A percentile compares a stretch with the other conserved stretches of the same genome.
These are phyloP conservation scores for Cardamine occulta DNA, from an alignment of 345 rosid genomes.

Conservation along the genomic window DNA sequence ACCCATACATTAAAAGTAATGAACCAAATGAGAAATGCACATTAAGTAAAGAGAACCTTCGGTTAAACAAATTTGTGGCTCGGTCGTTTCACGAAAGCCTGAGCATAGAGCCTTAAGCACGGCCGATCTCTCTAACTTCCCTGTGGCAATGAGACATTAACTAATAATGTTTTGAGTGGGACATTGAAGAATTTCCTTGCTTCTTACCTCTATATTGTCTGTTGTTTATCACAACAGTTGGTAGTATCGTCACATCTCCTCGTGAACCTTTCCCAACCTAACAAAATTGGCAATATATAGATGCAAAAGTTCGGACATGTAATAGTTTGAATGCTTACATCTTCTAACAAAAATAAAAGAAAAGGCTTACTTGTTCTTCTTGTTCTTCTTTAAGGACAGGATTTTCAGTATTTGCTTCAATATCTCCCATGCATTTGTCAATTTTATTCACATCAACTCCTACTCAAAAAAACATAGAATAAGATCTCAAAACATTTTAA, in stretches of 20 bases:
- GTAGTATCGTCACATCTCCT: constrained; percentile 95
- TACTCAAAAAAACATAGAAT: constrained; percentile 19
- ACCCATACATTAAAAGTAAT: not conserved
- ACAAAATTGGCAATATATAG: not conserved
- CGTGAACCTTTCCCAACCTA: constrained; percentile 90
- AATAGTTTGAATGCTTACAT: constrained; percentile 7
- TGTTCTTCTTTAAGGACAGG: constrained; percentile 79
- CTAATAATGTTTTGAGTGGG: not conserved
- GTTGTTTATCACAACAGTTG: constrained; percentile 87
- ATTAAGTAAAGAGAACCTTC: constrained; percentile 54
- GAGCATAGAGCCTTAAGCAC: constrained; percentile 94
- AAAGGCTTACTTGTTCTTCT: constrained; percentile 62
- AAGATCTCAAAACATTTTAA: not conserved
- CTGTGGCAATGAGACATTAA: constrained; percentile 45
- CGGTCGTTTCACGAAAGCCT: constrained; percentile 92
- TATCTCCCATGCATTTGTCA: constrained; percentile 75
- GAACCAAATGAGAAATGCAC: constrained; percentile 10
- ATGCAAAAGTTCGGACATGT: not conserved
- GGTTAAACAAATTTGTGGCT: constrained; percentile 86
- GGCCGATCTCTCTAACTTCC: constrained; percentile 80
- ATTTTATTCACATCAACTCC: constrained; percentile 72
- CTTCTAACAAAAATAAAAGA: not conserved
- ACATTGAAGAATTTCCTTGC: constrained; percentile 2
- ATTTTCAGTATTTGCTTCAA: constrained; percentile 68
- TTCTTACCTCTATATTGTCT: constrained; percentile 87